Conservation (phyloP, 2,329 filamentous ascomycete species). For the Paraconiothyrium sp. region DNA sequence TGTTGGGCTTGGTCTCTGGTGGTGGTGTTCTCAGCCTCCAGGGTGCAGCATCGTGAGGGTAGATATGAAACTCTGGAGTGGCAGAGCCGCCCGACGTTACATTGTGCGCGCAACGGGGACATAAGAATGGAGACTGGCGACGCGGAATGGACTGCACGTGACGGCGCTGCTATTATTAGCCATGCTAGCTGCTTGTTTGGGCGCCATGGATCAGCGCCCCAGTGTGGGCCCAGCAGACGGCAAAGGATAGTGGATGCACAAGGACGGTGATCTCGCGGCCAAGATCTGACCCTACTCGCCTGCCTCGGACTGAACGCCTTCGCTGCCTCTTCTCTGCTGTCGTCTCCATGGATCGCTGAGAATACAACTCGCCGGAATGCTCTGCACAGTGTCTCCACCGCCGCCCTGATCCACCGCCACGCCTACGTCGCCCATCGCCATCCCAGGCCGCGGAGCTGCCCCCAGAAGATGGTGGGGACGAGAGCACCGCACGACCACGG, state of each 20-base stretch:
- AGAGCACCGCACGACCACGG: constrained; percentile 27
- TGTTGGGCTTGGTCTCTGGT: neutral
- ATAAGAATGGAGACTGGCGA: neutral
- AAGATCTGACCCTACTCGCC: constrained; percentile 12
- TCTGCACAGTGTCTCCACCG: constrained; percentile 25
- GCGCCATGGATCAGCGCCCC: constrained; percentile 14
- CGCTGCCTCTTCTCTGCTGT: constrained; percentile 16
- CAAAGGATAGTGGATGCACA: constrained; percentile 2
- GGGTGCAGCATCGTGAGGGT: neutral
- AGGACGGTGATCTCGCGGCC: constrained; percentile 5
- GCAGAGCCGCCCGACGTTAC: constrained; percentile 8
- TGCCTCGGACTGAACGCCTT: constrained; percentile 13
- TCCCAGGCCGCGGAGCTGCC: constrained; percentile 9
- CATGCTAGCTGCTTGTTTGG: constrained; percentile 14
- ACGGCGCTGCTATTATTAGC: constrained; percentile 6
- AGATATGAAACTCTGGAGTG: neutral
- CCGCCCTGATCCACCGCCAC: constrained; percentile 15
- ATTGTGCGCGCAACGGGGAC: constrained; percentile 2
- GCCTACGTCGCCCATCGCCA: constrained; percentile 7
- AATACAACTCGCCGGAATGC: constrained; percentile 27
- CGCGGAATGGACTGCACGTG: constrained; percentile 4
- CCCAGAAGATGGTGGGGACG: constrained; percentile 36
- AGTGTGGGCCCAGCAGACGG: constrained; percentile 9
- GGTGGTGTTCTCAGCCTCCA: neutral
- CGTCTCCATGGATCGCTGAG: constrained; percentile 21